Base-by-base conservation (phyloP, 176 grass and related monocot species). In the Musa schizocarpa region DNA sequence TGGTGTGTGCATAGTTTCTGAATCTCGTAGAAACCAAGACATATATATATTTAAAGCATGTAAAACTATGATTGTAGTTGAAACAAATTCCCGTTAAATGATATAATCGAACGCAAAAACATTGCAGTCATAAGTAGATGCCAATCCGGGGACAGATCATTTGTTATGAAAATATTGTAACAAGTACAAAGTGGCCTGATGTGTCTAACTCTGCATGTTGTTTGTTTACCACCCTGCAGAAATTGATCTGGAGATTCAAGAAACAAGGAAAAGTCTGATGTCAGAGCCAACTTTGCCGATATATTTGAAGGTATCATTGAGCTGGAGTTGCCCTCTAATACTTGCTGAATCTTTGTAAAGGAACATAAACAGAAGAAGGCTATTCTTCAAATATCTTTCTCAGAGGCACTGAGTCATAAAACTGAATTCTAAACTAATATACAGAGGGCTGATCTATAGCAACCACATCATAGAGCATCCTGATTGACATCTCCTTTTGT, bases 281-380 rank as follows among this genome's bases (percentile, higher is more conserved):
- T 75, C 86, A 9, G 95, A 91, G 70, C 90, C 88, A 53, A 91
- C 90, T 73, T 75, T 87, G 72, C 90, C 95, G 9, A 81, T 98
- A 83, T 89, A 89, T 50, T 81, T 98, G 66, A 98, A 98, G 93
- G 93, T 91, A 88, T 75, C 24, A 70, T 50, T 34, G n/a, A 25
- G 23, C n/a, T 48, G 24, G 22, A 64, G 55, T 24, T 64, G 69
- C 57, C 6, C 12, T 59, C 16, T 50, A 71, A 19, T 27, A 11
- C 13, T 73, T 21, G 57, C 16, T 61, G 14, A 61, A 61, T 68
- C 24, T 16, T 68, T 34, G 25, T 68, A 34, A 34, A 23, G 9
- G 69, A 20, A 10, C 68, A 62, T 62, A n/a, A 62, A n/a, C 17
- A 19, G 13, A 62, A 19, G 13, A 62, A 62, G 17, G 34, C 14